A percentile compares a stretch with the other conserved stretches of the same genome.
phyloP scores from a whole-genome alignment of 2,329 filamentous ascomycete species.

The Ustilaginoidea virens region DNA sequence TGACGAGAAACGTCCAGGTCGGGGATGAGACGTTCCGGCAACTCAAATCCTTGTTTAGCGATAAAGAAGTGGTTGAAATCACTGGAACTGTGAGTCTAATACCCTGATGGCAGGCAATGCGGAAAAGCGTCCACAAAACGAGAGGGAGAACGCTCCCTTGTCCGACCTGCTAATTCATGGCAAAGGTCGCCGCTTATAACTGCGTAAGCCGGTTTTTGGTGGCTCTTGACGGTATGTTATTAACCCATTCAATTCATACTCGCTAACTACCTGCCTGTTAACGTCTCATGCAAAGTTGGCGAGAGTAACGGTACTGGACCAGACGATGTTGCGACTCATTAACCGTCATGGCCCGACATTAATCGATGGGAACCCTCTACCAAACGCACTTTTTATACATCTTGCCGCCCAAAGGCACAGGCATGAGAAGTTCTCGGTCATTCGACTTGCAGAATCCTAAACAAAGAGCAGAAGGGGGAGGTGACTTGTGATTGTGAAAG shows the following conservation, averaged over 20 bases:
- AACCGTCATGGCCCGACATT: too few relatives aligned
- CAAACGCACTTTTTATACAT: too few relatives aligned
- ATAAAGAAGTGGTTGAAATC: constrained; percentile 66
- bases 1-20: constrained; percentile 62
- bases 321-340: constrained; percentile 22
- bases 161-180: background rate
- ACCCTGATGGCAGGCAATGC: too few relatives aligned
- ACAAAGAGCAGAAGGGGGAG: constrained; percentile 3
- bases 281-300: constrained; percentile 26
- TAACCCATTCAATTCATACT: constrained; percentile 1
- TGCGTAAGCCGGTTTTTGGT: constrained; percentile 75
- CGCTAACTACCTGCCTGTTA: constrained; percentile 5
- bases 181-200: constrained; percentile 55
- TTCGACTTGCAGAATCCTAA: constrained; percentile 1
- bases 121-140: too few relatives aligned
- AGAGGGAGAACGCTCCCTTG: background rate
- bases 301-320: constrained; percentile 40
- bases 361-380: too few relatives aligned
- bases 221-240: constrained; percentile 53
- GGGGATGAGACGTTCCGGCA: constrained; percentile 49
- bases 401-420: background rate
- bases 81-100: constrained; percentile 47
- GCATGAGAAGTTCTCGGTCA: background rate
- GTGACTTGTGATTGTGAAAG: too few relatives aligned
- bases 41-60: constrained; percentile 45